Percentiles rank a stretch among this genome's conserved stretches.
Conservation (phyloP, 805 yeast species). For the Monosporozyma unispora region DNA sequence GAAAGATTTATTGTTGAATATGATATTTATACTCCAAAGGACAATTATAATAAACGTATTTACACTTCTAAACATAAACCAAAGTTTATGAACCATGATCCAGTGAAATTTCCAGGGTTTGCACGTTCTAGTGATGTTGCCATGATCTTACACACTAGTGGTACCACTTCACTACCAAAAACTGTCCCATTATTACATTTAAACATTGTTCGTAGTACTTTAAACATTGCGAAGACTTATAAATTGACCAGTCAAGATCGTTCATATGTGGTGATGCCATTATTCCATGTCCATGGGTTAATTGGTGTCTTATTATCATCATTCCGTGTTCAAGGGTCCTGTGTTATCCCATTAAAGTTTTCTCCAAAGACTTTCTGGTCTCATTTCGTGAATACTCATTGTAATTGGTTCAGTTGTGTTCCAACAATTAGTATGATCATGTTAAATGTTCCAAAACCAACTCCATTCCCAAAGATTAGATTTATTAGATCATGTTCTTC, state of each 20-base stretch:
- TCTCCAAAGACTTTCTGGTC: conserved; percentile 55
- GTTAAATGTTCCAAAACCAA: conserved; percentile 43
- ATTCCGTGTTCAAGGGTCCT: conserved; percentile 49
- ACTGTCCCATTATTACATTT: conserved; percentile 63
- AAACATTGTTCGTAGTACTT: conserved; percentile 51
- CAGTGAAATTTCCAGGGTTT: conserved; percentile 32
- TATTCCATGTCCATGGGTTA: conserved; percentile 70
- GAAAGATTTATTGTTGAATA: conserved; percentile 37
- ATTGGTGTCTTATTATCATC: conserved; percentile 59
- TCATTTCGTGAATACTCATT: conserved; percentile 41
- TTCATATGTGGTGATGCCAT: conserved; percentile 64
- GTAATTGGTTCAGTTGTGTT: conserved; percentile 70
- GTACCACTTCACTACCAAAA: conserved; percentile 71
- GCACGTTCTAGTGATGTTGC: conserved; percentile 48
- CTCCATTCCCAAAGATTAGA: conserved; percentile 44
- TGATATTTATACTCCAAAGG: conserved; percentile 24
- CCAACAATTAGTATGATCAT: conserved; percentile 69
- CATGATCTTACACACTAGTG: conserved; percentile 61
- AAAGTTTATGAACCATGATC: conserved; percentile 24
- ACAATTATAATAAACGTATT: conserved; percentile 17
- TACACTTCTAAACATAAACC: conserved; percentile 26
- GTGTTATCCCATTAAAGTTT: conserved; percentile 53
- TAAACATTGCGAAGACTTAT: conserved; percentile 53
- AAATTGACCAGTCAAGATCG: conserved; percentile 40
- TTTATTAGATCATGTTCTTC: conserved; percentile 69